Conservation (phyloP, 1,284 basidiomycete species). For the Austroboletus olivaceoglutinosus region DNA sequence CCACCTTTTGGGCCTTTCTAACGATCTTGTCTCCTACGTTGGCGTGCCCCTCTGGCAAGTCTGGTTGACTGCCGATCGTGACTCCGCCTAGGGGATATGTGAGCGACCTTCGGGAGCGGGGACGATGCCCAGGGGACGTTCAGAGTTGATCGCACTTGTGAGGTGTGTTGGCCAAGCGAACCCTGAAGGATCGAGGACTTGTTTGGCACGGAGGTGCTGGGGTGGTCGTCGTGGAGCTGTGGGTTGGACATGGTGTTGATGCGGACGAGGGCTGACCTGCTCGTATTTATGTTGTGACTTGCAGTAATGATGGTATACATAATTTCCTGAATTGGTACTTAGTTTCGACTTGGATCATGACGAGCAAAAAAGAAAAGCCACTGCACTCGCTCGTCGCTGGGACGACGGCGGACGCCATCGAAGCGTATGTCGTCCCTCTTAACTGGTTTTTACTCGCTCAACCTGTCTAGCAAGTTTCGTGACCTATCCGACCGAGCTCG, state of each 20-base stretch:
- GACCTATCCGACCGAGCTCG: conserved; percentile 92
- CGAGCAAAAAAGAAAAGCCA: conserved; percentile 70
- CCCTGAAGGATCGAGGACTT: conserved; percentile 11
- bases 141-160: conserved; percentile 37
- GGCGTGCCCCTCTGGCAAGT: conserved; percentile 42
- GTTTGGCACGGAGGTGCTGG: conserved; percentile 1
- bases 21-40: conserved; percentile 48
- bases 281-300: conserved; percentile 23
- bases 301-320: conserved; percentile 8
- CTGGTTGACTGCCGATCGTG: conserved; percentile 41
- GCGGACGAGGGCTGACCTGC: no score
- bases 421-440: conserved; percentile 59
- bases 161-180: neutral
- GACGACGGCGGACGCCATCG: conserved; percentile 90
- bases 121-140: conserved; percentile 42
- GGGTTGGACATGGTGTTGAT: neutral
- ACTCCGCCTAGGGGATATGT: conserved; percentile 37
- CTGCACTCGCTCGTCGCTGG: conserved; percentile 84
- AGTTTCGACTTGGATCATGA: conserved; percentile 6
- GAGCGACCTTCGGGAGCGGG: conserved; percentile 39
- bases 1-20: conserved; percentile 55
- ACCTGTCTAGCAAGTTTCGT: conserved; percentile 54
- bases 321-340: conserved; percentile 14
- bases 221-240: conserved; percentile 15
- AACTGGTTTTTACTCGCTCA: conserved; percentile 22